Conservation (phyloP, 164 flowering plant species). For the Echeveria elegans region DNA sequence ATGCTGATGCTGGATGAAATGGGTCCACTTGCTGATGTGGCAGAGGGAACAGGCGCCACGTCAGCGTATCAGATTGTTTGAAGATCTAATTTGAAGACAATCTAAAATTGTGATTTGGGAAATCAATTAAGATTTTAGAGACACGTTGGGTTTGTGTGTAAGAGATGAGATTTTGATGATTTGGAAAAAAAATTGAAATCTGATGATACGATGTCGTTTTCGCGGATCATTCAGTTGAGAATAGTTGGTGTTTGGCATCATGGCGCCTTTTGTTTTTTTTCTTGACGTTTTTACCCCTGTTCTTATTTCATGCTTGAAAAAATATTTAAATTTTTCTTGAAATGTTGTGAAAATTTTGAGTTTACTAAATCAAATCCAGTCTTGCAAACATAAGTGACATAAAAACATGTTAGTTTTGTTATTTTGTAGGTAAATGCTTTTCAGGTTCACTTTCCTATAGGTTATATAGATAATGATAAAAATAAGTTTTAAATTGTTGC, state of each 20-base stretch:
- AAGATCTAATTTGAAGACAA: background rate
- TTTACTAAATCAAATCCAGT: no score
- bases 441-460: no score
- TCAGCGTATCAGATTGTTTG: background rate
- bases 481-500: no score
- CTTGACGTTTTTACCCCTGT: background rate
- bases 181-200: background rate
- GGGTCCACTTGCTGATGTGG: background rate
- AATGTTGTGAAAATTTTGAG: no score
- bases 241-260: background rate
- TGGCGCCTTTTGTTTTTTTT: background rate
- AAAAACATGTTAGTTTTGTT: no score
- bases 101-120: background rate
- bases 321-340: no score
- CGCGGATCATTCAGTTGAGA: background rate
- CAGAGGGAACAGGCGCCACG: background rate
- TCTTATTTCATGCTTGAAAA: no score
- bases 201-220: background rate
- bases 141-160: no score
- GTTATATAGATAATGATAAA: no score
- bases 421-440: no score
- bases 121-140: background rate
- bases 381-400: no score
- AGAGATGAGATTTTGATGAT: background rate
- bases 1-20: background rate